phyloP scores from a whole-genome alignment of 305 asterid species.

The Solanum hybrid region DNA sequence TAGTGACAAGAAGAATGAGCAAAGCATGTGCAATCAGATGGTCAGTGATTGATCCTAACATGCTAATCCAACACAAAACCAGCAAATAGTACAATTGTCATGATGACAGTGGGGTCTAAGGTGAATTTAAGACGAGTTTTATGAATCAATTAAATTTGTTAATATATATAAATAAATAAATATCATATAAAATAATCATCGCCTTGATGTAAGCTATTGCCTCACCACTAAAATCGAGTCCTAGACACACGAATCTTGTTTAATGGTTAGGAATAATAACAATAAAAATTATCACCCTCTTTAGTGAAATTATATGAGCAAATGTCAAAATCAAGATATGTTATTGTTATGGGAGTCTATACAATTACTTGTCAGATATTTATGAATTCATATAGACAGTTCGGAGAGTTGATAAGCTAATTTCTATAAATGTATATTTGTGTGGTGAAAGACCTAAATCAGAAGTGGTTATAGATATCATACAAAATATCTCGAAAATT shows the following conservation, averaged over 20 bases:
- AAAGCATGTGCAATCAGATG: conserved; percentile 2
- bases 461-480: not conserved
- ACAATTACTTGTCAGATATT: not conserved
- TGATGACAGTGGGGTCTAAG: not conserved
- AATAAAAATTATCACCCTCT: not conserved
- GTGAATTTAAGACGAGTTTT: not conserved
- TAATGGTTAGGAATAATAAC: not conserved
- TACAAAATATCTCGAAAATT: not conserved
- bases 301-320: not conserved
- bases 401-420: not conserved
- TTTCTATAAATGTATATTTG: not conserved
- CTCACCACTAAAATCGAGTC: not conserved
- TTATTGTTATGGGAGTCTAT: not conserved
- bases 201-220: not conserved
- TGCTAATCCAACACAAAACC: not conserved
- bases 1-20: not conserved
- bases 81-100: not conserved
- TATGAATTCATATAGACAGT: not conserved
- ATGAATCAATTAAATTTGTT: not conserved
- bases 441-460: not conserved
- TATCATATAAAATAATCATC: not conserved
- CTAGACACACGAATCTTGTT: not conserved
- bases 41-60: not conserved
- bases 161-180: too few relatives aligned
- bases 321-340: not conserved